Evolutionary conservation across 2,329 filamentous ascomycete species (phyloP), one percentile per base, ranked within the genome.

Genomic region (Tolypocladium paradoxum): DNA sequence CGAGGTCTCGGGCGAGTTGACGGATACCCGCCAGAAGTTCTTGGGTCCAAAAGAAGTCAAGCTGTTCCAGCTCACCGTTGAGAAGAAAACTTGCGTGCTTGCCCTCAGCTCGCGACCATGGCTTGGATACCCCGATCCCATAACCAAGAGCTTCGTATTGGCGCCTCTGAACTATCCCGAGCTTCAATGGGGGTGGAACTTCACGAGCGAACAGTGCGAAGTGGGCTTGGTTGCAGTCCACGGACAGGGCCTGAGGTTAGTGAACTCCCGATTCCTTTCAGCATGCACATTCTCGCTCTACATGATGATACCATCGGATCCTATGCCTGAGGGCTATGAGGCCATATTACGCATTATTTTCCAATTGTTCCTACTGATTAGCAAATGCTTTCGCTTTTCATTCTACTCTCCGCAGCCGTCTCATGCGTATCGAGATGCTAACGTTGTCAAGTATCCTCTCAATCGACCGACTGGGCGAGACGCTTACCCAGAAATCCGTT

Each of bases 351-450:
- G 68, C 70, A 71, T 73, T 77, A 61, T 72, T 76, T 76, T 75
- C 76, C 89, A 95, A 95, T 95, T 95, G 90, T 95, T 95, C 90
- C 90, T 95, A 84, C 90, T 95, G 90, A 95, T 68, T 73, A 69
- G 70, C 65, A 53, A 60, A 53, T 51, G n/a, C 60, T 62, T 65
- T 53, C 35, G 47, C 49, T 48, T 50, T 45, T 27, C 22, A 24
- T 33, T 53, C 5, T 38, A 12, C 7, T 46, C 46, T 46, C 16
- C 16, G 18, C 31, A 20, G 22, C 22, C 14, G 22, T 6, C 20
- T 7, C 2, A 12, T 11, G 8, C 24, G 14, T 9, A 40, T 29
- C 20, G 11, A 34, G 24, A 20, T 31, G 43, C 33, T 16, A 34
- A 33, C 22, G 14, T 16, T 14, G 14, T 22, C 40, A 45, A 85